These are phyloP conservation scores for Hygrocybe punicea DNA, from an alignment of 768 basidiomycete species.

Conservation along the genomic window DNA sequence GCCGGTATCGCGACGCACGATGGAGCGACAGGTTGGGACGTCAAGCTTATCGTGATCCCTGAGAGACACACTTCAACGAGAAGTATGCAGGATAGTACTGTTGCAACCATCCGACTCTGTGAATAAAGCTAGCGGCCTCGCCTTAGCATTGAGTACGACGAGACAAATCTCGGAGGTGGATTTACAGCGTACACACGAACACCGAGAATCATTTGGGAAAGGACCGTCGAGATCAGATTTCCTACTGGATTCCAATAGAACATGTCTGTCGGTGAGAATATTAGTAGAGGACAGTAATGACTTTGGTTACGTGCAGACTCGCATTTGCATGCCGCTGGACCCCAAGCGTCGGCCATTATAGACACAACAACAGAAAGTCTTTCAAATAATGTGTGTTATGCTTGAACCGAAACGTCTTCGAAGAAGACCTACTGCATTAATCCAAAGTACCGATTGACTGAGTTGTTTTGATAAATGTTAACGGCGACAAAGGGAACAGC, in stretches of 20 bases:
- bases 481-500: no score
- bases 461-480: no score
- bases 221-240: conserved; percentile 23
- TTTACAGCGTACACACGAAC: conserved; percentile 24
- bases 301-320: not conserved
- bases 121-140: conserved; percentile 15
- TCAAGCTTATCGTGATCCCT: conserved; percentile 17
- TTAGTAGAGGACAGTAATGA: not conserved
- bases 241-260: conserved; percentile 25
- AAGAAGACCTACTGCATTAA: conserved; percentile 27
- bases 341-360: conserved; percentile 8
- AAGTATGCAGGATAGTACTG: conserved; percentile 13
- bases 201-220: conserved; percentile 27
- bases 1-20: conserved; percentile 17
- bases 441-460: conserved; percentile 27
- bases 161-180: not conserved
- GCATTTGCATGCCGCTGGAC: conserved; percentile 17
- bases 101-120: conserved; percentile 12
- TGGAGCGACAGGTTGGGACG: conserved; percentile 10
- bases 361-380: conserved; percentile 1
- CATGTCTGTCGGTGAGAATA: conserved; percentile 11
- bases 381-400: not conserved
- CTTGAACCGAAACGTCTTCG: not conserved
- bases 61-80: conserved; percentile 14
- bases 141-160: not conserved